These are phyloP conservation scores for Globisporangium okanoganense DNA, from an alignment of 352 stramenopile genomes.

Conservation along the genomic window DNA sequence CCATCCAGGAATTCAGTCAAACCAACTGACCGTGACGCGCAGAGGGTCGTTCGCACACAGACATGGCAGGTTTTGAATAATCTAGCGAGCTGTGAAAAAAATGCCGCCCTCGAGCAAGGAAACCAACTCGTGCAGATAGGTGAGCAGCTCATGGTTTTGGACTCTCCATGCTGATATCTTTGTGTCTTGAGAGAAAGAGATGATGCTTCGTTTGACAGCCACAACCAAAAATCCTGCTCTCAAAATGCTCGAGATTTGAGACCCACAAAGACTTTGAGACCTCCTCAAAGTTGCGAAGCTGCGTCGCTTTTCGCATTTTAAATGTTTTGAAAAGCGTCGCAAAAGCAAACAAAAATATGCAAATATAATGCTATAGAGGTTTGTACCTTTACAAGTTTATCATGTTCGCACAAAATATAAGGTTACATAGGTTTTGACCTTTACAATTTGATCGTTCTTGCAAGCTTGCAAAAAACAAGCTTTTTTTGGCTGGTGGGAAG, in stretches of 20 bases:
- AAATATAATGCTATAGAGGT: not conserved
- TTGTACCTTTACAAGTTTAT: not conserved
- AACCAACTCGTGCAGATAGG: too few species aligned
- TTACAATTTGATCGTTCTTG: too few species aligned
- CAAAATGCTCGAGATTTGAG: not conserved
- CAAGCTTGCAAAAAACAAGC: too few species aligned
- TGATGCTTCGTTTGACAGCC: slow-evolving; percentile 5
- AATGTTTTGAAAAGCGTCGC: not conserved
- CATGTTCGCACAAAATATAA: too few species aligned
- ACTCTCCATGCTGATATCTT: not conserved
- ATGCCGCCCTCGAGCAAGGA: too few species aligned
- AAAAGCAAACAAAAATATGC: not conserved
- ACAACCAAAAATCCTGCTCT: not conserved
- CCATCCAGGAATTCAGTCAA: too few species aligned
- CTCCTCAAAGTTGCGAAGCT: not conserved
- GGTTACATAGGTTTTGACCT: not conserved
- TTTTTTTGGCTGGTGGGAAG: slow-evolving; percentile 3
- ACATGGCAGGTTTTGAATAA: not conserved
- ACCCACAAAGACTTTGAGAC: too few species aligned
- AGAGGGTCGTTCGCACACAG: not conserved
- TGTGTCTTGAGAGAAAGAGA: not conserved
- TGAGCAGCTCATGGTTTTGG: not conserved
- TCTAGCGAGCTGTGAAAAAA: too few species aligned
- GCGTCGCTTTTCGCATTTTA: not conserved
- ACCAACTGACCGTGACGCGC: not conserved